Percentiles rank a stretch among this genome's conserved stretches.
Conservation (phyloP, 2,329 filamentous ascomycete species). For the Plenodomus biglobosus region DNA sequence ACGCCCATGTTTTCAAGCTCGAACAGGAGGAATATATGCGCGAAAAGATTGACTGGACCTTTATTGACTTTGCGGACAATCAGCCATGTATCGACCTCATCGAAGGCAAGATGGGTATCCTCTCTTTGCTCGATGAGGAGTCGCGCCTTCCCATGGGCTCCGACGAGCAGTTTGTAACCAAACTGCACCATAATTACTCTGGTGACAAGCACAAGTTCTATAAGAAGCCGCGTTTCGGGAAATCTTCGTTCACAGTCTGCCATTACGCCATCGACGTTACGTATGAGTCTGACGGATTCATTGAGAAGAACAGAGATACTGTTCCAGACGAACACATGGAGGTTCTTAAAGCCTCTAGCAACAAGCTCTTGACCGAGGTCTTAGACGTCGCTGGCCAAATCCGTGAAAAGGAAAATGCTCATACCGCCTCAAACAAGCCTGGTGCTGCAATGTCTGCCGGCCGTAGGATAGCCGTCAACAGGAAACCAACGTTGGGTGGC, state of each 20-base stretch:
- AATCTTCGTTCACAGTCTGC: conserved; percentile 95
- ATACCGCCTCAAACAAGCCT: conserved; percentile 69
- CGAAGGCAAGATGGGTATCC: conserved; percentile 90
- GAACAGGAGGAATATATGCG: conserved; percentile 97
- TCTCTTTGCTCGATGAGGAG: conserved; percentile 93
- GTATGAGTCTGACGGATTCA: conserved; percentile 98
- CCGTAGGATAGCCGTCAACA: conserved; percentile 87
- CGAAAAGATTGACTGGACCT: conserved; percentile 98
- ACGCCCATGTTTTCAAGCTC: conserved; percentile 98
- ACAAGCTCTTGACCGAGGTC: conserved; percentile 81
- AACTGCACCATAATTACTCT: conserved; percentile 91
- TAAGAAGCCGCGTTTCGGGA: conserved; percentile 97
- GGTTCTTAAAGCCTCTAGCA: conserved; percentile 79
- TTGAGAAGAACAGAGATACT: conserved; percentile 98
- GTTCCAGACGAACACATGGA: conserved; percentile 98
- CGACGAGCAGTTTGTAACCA: conserved; percentile 94
- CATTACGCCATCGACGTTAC: conserved; percentile 98
- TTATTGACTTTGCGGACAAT: conserved; percentile 99
- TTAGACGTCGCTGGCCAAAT: conserved; percentile 82
- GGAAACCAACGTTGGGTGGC: conserved; percentile 94
- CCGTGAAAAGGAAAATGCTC: conserved; percentile 78
- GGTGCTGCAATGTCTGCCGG: conserved; percentile 63
- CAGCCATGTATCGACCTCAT: conserved; percentile 99
- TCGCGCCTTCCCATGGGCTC: conserved; percentile 95
- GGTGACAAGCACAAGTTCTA: conserved; percentile 93